Percentiles rank a stretch among this genome's conserved stretches.
These are phyloP conservation scores for Vitis hybrid DNA, from an alignment of 177 flowering plant genomes.

Conservation along the genomic window DNA sequence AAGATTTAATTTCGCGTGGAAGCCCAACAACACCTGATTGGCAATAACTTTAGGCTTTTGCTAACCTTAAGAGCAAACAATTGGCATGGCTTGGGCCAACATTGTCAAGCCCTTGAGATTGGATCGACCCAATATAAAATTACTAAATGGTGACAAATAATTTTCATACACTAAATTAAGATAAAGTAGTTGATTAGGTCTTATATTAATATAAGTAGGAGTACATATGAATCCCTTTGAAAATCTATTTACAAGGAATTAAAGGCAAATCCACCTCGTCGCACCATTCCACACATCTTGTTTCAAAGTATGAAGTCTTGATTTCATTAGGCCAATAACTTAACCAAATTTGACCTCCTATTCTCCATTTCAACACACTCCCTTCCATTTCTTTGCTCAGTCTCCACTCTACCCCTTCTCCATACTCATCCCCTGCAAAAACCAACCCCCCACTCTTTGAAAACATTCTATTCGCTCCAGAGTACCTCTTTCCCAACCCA, in stretches of 20 bases:
- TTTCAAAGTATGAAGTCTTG: conserved; percentile 52
- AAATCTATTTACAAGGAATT: conserved; percentile 30
- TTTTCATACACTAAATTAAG: too few species aligned
- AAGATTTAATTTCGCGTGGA: too few species aligned
- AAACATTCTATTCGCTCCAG: conserved; percentile 44
- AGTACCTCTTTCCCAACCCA: conserved; percentile 34
- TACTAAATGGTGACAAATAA: too few species aligned
- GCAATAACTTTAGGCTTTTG: too few species aligned
- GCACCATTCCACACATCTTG: conserved; percentile 79
- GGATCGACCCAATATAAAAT: too few species aligned
- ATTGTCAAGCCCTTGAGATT: too few species aligned
- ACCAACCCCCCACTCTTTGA: conserved; percentile 64
- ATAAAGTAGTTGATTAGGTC: conserved; percentile 5
- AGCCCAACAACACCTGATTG: too few species aligned
- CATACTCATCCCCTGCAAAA: conserved; percentile 65
- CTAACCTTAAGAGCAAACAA: too few species aligned
- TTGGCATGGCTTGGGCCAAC: too few species aligned
- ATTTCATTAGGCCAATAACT: conserved; percentile 66
- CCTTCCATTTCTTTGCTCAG: conserved; percentile 83
- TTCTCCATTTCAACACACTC: conserved; percentile 89
- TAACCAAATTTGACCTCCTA: conserved; percentile 78
- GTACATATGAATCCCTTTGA: too few species aligned
- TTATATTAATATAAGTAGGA: conserved; percentile 37
- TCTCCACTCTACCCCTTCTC: conserved; percentile 76
- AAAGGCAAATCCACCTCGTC: conserved; percentile 84